A percentile compares a stretch with the other conserved stretches of the same genome.
phyloP scores from a whole-genome alignment of 2,329 filamentous ascomycete genomes.

The Colletotrichum filicis region DNA sequence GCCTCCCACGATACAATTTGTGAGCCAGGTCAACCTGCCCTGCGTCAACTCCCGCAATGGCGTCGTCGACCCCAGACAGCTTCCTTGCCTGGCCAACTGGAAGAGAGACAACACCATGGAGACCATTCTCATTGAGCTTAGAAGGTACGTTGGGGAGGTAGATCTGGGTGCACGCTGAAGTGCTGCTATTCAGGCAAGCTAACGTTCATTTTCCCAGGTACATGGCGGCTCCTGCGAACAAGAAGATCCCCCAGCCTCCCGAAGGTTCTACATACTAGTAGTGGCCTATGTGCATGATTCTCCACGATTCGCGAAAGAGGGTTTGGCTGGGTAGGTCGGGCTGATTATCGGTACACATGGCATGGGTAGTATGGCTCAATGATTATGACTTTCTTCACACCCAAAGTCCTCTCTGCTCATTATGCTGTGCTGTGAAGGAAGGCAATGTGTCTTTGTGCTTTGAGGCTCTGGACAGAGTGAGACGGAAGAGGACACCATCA shows the following conservation, averaged over 20 bases:
- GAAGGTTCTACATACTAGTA: conserved; percentile 74
- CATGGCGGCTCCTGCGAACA: conserved; percentile 91
- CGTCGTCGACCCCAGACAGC: conserved; percentile 83
- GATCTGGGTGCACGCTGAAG: background rate
- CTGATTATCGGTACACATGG: conserved; percentile 22
- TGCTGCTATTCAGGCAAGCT: conserved; percentile 5
- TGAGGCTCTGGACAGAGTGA: background rate
- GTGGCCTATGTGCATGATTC: conserved; percentile 21
- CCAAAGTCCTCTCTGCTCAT: background rate
- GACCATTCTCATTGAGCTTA: conserved; percentile 87
- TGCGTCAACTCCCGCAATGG: conserved; percentile 87
- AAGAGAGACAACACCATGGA: conserved; percentile 96
- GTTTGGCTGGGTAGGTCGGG: conserved; percentile 6
- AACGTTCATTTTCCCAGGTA: conserved; percentile 66
- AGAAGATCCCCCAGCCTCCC: conserved; percentile 93
- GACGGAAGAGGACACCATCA: background rate
- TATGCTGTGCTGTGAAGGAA: background rate
- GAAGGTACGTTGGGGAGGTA: conserved; percentile 65
- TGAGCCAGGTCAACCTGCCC: conserved; percentile 95
- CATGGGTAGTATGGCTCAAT: conserved; percentile 32
- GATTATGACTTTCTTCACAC: conserved; percentile 23
- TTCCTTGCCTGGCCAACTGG: conserved; percentile 90
- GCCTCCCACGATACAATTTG: conserved; percentile 90
- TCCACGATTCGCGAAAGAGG: conserved; percentile 12
- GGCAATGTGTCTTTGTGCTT: background rate